phyloP scores from a whole-genome alignment of 1,284 basidiomycete genomes.

The Apiotrichum sp. region DNA sequence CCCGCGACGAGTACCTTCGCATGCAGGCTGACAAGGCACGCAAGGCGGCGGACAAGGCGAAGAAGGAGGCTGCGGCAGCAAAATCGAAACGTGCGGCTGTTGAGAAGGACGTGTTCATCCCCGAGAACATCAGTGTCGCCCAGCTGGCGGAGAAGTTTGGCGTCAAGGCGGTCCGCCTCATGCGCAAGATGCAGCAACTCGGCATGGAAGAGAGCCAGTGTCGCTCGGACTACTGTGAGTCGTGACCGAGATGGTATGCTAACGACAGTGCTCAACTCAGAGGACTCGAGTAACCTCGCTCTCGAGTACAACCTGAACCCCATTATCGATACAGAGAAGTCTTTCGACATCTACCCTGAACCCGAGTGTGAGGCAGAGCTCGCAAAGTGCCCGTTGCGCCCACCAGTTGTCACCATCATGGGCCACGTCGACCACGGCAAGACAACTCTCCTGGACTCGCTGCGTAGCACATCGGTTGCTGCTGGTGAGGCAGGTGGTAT shows the following conservation, averaged over 20 bases:
- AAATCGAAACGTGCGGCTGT: conserved; percentile 10
- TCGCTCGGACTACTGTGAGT: conserved; percentile 30
- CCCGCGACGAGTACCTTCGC: conserved; percentile 2
- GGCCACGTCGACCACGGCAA: conserved; percentile 99
- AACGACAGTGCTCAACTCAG: conserved; percentile 67
- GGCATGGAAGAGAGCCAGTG: conserved; percentile 39
- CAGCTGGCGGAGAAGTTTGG: conserved; percentile 66
- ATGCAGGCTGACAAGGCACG: neutral
- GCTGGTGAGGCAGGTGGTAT: conserved; percentile 95
- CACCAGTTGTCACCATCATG: conserved; percentile 93
- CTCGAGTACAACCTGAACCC: conserved; percentile 82
- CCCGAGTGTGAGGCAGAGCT: conserved; percentile 42
- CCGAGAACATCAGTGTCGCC: conserved; percentile 66
- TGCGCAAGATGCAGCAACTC: conserved; percentile 33
- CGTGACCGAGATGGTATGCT: neutral
- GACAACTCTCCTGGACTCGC: conserved; percentile 91
- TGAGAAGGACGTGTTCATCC: conserved; percentile 64
- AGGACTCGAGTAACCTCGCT: conserved; percentile 78
- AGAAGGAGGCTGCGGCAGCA: conserved; percentile 11
- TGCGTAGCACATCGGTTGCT: conserved; percentile 84
- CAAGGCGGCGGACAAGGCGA: neutral
- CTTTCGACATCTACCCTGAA: conserved; percentile 84
- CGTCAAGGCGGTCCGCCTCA: conserved; percentile 52
- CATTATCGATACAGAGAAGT: conserved; percentile 78
- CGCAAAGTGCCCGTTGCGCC: conserved; percentile 59